Conservation (phyloP, 768 basidiomycete genomes). For the Amanita inopinata region DNA sequence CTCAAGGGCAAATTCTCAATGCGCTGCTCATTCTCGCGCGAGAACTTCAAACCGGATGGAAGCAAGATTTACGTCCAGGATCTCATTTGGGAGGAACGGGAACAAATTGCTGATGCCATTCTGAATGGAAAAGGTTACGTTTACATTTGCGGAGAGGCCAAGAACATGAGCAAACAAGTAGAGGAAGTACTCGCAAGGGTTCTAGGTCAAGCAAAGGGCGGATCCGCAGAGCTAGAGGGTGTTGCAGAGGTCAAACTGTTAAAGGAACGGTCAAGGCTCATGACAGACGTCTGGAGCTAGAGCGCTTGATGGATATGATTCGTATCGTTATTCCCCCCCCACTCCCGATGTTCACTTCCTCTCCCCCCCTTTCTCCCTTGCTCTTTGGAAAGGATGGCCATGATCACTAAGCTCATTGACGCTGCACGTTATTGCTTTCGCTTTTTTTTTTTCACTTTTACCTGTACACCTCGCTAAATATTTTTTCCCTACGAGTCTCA, state of each 20-base stretch:
- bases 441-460: constrained; percentile 1
- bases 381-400: background rate
- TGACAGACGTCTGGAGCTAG: constrained; percentile 88
- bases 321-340: background rate
- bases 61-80: constrained; percentile 99
- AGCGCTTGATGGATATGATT: constrained; percentile 7
- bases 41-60: constrained; percentile 82
- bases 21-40: constrained; percentile 85
- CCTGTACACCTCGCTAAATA: background rate
- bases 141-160: constrained; percentile 96
- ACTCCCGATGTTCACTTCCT: background rate
- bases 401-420: too few species aligned
- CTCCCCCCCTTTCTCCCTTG: background rate
- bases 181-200: constrained; percentile 81
- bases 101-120: constrained; percentile 79
- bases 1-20: constrained; percentile 88
- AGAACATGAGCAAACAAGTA: constrained; percentile 91
- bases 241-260: constrained; percentile 86
- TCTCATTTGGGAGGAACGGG: constrained; percentile 80
- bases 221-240: constrained; percentile 79
- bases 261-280: constrained; percentile 85
- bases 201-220: constrained; percentile 91
- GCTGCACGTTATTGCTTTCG: background rate
- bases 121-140: constrained; percentile 94
- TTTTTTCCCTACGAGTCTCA: too few species aligned